Evolutionary conservation across 139 green algal species (phyloP).

Genomic region (Edaphochlamys debaryana): DNA sequence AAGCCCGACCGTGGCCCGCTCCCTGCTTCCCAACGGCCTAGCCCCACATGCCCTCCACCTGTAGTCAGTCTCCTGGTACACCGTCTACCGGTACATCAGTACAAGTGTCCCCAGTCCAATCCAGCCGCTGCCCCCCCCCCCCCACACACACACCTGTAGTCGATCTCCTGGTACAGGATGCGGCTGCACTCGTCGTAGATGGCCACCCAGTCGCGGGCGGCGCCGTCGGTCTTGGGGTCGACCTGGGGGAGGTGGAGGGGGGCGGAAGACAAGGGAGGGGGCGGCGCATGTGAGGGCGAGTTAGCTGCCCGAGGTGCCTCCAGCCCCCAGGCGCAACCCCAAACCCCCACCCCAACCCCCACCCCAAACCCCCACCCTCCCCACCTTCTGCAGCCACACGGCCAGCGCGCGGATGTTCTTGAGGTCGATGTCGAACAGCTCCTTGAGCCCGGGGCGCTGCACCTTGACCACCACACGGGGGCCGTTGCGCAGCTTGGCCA

Average conservation of each 20-base stretch:
- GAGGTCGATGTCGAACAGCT: constrained; percentile 88
- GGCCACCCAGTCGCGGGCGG: constrained; percentile 98
- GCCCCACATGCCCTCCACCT: no score
- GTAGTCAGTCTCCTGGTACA: no score
- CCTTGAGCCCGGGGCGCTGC: constrained; percentile 94
- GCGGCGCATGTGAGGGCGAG: no score
- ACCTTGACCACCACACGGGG: constrained; percentile 96
- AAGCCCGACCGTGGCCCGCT: no score
- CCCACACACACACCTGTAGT: constrained; percentile 71
- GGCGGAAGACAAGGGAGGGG: no score
- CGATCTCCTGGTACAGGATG: constrained; percentile 96
- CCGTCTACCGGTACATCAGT: no score
- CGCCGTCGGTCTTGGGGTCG: constrained; percentile 98
- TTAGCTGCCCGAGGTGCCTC: no score
- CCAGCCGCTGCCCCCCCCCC: not conserved
- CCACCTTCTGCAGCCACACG: constrained; percentile 75
- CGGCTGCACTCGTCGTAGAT: constrained; percentile 99
- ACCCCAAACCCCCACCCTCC: not conserved
- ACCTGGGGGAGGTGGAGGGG: constrained; percentile 31
- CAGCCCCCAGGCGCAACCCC: no score
- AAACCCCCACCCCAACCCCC: not conserved
- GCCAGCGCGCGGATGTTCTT: constrained; percentile 91
- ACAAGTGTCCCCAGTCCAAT: no score
- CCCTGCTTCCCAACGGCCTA: no score
- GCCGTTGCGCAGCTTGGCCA: constrained; percentile 81